Evolutionary conservation across 305 asterid species (phyloP), one percentile per base, ranked within the genome.

Genomic region (Euphrasia arctica): DNA sequence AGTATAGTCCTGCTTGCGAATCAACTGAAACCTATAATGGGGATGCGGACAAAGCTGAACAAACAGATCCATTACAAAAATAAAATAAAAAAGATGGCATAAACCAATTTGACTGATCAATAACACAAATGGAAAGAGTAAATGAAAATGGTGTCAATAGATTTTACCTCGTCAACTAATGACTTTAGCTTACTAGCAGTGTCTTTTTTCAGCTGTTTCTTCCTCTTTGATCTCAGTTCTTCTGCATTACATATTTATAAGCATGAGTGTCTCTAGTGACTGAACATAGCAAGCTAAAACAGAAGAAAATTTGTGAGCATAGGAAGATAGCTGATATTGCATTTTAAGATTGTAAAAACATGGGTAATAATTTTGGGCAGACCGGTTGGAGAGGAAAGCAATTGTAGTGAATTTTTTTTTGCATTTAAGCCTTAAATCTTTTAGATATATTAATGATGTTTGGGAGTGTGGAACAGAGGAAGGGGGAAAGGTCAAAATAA

Each of bases 141-240:
- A 50, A 64, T 42, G 56, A 25, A 13, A 41, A 31, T 52, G 56
- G 18, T 11, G 50, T 13, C 45, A 27, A 62, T 55, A 57, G 62
- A 45, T 42, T 59, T 54, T 79, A 90, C 98, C 87, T 86, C 97
- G 64, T 91, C 87, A 47, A 89, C 98, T 54, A 74, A 65, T 50
- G 97, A 87, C 85, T 92, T 92, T 57, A 92, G 68, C 83, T 85
- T 92, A 41, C 83, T 34, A 70, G 96, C 95, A 59, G 84, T 93
- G 75, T 93, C 87, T 70, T 90, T 93, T 70, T 85, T 90, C 71
- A 93, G 83, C 81, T 87, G 90, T 80, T 88, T 93, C 83, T 90
- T 93, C 85, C 97, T 77, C 81, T 84, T 87, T 51, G 87, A 81
- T 72, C 86, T 77, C 67, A 90, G 93, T 80, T 93, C 96, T 73